Evolutionary conservation across 768 basidiomycete genomes (phyloP), one percentile per base, ranked within the genome.

Genomic region (Agrocybe praecox): DNA sequence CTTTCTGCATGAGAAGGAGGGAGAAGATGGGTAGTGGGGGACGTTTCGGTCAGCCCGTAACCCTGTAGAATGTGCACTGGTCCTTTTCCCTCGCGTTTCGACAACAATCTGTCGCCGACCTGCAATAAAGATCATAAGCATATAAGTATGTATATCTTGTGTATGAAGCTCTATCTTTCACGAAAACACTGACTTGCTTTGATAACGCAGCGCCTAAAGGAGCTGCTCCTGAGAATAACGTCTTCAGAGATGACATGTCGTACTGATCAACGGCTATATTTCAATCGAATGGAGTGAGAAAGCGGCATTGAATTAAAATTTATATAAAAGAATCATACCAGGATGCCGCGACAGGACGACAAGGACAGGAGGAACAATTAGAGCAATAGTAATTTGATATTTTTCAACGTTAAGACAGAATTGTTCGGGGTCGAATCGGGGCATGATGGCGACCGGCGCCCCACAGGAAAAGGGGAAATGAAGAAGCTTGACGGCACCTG

Each of bases 341-440:
- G 85, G 82, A 61, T 90, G 87, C 57, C 88, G 83, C 2, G 86
- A 74, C 42, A 97, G 76, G 1, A 85, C 80, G 14, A 96, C 85
- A 12, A 94, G 72, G n/a, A 97, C 85, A 0, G 95, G 94, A 1
- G 94, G 94, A 1, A 92, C 92, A 47, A 92, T 74, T 0, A 89
- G 71, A 0, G 81, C 57, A 1, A 74, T 56, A 0, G 88, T 87
- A 23, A 86, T 80, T 49, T 75, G 81, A 75, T 90, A 90, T 49
- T 76, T 79, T 59, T 87, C 78, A 46, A 96, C 82, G 48, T 82
- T 75, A 11, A 77, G 74, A 59, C 90, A 88, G 64, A 91, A 92
- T 50, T 74, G 68, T 1, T 74, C 74, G 0, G 90, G 88, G 60
- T 94, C 89, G 67, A 95, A 96, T 32, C 83, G 82, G 1, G 81